Conservation (phyloP, 192 early-diverging fungal species). For the Obelidium mucronatum region DNA sequence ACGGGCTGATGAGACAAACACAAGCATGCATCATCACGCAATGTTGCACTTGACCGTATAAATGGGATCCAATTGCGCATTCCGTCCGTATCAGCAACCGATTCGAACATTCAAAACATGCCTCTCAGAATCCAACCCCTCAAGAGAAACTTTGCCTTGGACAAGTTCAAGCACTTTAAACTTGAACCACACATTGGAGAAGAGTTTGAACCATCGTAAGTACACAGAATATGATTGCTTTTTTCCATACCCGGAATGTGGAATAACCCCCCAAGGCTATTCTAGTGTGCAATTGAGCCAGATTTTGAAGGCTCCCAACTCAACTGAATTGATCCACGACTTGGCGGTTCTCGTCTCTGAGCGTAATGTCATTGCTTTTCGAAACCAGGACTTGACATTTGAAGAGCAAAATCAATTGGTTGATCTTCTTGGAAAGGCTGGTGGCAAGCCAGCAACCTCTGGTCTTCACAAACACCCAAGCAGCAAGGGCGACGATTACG, state of each 20-base stretch:
- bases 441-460: background rate
- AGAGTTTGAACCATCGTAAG: conserved; percentile 57
- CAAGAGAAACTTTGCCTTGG: too few species aligned
- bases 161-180: conserved; percentile 60
- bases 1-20: too few species aligned
- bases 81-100: too few species aligned
- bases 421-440: background rate
- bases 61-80: too few species aligned
- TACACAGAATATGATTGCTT: background rate
- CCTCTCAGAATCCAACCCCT: too few species aligned
- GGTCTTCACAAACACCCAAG: conserved; percentile 5
- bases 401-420: conserved; percentile 60
- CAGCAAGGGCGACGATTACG: background rate
- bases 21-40: too few species aligned
- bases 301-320: conserved; percentile 47
- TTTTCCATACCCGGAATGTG: background rate
- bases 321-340: conserved; percentile 65
- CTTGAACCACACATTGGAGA: conserved; percentile 65
- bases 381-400: conserved; percentile 65
- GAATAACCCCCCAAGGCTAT: conserved; percentile 7
- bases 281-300: conserved; percentile 14
- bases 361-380: conserved; percentile 72
- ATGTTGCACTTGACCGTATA: too few species aligned
- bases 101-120: too few species aligned
- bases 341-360: conserved; percentile 69